Evolutionary conservation across 31 red algal species (phyloP), one percentile per base, ranked within the genome.

Genomic region (Pterothamnion heteromorphum): DNA sequence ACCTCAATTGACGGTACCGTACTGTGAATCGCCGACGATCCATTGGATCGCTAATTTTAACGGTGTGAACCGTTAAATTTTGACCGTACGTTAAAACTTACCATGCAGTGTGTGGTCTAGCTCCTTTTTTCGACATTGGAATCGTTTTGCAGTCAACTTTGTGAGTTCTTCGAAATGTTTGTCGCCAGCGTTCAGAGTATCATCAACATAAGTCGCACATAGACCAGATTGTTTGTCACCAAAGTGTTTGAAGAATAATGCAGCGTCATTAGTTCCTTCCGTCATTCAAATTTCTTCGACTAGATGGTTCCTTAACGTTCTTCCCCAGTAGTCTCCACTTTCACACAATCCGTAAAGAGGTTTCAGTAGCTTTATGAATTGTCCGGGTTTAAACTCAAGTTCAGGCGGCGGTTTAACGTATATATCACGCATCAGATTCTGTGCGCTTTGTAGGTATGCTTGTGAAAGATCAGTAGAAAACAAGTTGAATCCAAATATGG

Each of bases 311-410:
- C 26, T 27, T 28, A 89, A 4, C 4, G 87, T 89, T 2, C 0
- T 24, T 31, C 74, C 31, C 87, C 87, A 89, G 24, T 72, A 72
- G 35, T 89, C 51, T 57, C 87, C 87, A 34, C 23, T 34, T 9
- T 89, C 87, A 20, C 44, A 57, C 30, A 89, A 64, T 5, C 87
- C 87, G 44, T 89, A 89, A 27, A 89, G 41, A 80, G 87, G 87
- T 36, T 72, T 72, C 41, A 64, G 2, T 4, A 89, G 43, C 20
- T 86, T 4, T 0, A 86, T 33, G 5, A 86, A 36, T 86, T 86
- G 23, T 0, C 43, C 34, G 2, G 36, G 35, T 3, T 33, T 0
- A 0, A 86, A 36, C 3, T 34, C 33, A 18, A 86, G 43, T 14
- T 88, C 90, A 22, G 35, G 35, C 24, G 0, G 27, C 43, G 90